These are phyloP conservation scores for Neckera pumila DNA, from an alignment of 225 moss, liverwort and hornwort genomes.

Conservation along the genomic window DNA sequence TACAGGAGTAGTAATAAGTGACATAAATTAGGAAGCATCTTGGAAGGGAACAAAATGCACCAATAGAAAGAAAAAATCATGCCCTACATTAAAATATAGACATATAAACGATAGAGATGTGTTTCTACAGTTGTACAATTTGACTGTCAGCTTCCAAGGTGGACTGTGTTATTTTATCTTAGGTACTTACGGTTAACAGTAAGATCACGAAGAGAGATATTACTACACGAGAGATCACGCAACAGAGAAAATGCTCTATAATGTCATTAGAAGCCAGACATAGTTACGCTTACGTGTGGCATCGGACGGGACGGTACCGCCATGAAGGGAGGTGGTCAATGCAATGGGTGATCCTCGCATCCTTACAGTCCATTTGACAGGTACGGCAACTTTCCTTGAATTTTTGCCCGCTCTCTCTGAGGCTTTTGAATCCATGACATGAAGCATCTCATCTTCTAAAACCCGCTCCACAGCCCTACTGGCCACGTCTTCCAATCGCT, in stretches of 20 bases:
- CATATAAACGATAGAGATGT: background rate
- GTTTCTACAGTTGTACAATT: background rate
- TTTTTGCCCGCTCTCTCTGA: slow-evolving; percentile 2
- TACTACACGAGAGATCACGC: background rate
- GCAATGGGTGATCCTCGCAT: slow-evolving; percentile 1
- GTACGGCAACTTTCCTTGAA: slow-evolving; percentile 22
- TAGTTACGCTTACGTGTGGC: background rate
- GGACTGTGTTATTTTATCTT: too few species aligned
- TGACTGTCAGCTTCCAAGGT: background rate
- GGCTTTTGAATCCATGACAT: background rate
- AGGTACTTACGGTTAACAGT: background rate
- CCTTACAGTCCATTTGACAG: slow-evolving; percentile 27
- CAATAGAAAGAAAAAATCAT: background rate
- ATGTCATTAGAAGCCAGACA: background rate
- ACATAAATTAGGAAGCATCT: background rate
- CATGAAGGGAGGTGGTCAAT: background rate
- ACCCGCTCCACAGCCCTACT: slow-evolving; percentile 34
- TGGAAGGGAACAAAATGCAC: background rate
- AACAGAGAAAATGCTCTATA: background rate
- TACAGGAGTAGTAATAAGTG: background rate
- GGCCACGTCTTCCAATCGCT: slow-evolving; percentile 26
- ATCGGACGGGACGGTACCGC: slow-evolving; percentile 1
- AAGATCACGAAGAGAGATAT: background rate
- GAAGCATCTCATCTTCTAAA: slow-evolving; percentile 41
- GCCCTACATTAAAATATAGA: background rate